A percentile compares a stretch with the other conserved stretches of the same genome.
Conservation (phyloP, 2,329 filamentous ascomycete genomes). For the Zymoseptoria crescenta region DNA sequence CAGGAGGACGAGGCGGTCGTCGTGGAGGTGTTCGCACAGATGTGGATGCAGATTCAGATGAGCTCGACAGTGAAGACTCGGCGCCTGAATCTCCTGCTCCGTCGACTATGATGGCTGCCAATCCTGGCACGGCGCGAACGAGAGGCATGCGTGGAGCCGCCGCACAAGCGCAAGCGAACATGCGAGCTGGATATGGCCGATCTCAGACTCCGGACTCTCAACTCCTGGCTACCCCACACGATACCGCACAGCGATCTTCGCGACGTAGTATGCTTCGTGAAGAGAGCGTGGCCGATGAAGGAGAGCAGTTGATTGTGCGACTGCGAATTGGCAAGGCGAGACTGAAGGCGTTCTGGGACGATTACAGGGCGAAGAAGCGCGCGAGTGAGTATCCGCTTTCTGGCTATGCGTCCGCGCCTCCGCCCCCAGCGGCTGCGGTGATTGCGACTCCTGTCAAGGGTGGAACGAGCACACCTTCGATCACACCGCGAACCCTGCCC, state of each 20-base stretch:
- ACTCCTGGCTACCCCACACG: constrained; percentile 47
- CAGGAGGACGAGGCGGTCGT: constrained; percentile 32
- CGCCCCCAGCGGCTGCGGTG: constrained; percentile 6
- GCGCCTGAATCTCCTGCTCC: constrained; percentile 64
- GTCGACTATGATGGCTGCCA: constrained; percentile 14
- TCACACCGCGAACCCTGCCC: constrained; percentile 21
- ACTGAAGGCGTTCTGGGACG: constrained; percentile 55
- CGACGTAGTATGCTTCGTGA: constrained; percentile 60
- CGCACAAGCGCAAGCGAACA: constrained; percentile 75
- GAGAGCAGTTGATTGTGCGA: constrained; percentile 57
- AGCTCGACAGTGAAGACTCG: constrained; percentile 86
- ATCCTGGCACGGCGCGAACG: constrained; percentile 80
- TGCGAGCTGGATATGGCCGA: constrained; percentile 63
- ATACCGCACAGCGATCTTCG: constrained; percentile 55
- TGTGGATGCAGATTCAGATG: constrained; percentile 69
- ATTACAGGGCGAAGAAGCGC: constrained; percentile 27
- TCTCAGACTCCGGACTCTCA: constrained; percentile 82
- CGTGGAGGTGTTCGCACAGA: constrained; percentile 54
- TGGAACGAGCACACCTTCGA: constrained; percentile 19
- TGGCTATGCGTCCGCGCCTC: constrained; percentile 27
- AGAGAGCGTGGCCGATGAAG: constrained; percentile 69
- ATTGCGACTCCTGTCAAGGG: constrained; percentile 18
- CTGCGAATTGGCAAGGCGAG: constrained; percentile 66
- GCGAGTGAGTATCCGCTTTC: constrained; percentile 27
- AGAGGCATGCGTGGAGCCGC: constrained; percentile 85